These are phyloP conservation scores for Pleurotus platypus DNA, from an alignment of 768 basidiomycete genomes.

Conservation along the genomic window DNA sequence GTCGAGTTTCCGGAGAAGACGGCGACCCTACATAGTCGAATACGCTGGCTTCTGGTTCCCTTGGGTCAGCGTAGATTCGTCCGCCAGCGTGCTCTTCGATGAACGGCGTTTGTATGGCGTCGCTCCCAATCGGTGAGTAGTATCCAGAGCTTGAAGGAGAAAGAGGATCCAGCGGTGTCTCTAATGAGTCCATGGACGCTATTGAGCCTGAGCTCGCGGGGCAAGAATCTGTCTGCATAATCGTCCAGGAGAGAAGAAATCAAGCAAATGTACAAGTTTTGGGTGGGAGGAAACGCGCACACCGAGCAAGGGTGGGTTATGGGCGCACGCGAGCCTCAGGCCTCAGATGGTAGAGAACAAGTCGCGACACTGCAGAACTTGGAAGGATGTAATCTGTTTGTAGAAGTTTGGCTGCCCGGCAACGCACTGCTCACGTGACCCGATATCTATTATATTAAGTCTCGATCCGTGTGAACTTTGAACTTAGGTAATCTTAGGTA, in stretches of 20 bases:
- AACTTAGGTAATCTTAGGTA: no score
- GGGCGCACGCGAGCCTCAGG: no score
- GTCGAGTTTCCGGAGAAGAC: neutral
- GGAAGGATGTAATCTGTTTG: neutral
- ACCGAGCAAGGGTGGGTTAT: no score
- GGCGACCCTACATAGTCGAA: neutral
- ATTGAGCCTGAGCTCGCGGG: neutral
- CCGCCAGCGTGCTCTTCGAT: conserved; percentile 24
- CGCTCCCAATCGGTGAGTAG: conserved; percentile 31
- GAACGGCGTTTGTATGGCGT: conserved; percentile 37
- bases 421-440: neutral
- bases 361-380: neutral
- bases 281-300: no score
- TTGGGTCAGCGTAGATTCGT: conserved; percentile 5
- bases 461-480: neutral
- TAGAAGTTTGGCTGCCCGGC: neutral
- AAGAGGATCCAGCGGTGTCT: conserved; percentile 23
- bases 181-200: conserved; percentile 10
- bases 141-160: conserved; percentile 27
- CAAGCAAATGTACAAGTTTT: no score
- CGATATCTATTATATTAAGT: neutral
- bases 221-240: neutral
- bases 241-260: no score
- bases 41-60: conserved; percentile 2
- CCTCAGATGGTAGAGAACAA: no score